Evolutionary conservation across 495 filamentous ascomycete species (phyloP).

Genomic region (Pyrenopolyporus hunteri): DNA sequence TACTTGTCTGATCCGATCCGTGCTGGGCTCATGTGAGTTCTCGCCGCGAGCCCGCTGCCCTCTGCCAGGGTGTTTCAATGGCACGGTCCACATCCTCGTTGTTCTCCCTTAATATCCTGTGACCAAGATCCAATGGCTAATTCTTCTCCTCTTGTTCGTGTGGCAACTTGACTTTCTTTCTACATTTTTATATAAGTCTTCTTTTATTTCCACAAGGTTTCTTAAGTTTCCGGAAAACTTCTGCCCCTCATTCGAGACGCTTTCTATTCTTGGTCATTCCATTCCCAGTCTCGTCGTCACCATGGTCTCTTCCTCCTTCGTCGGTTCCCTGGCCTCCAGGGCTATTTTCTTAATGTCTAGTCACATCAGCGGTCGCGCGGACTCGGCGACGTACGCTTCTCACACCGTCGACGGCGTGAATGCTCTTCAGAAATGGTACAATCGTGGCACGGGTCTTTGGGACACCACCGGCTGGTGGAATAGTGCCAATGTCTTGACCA

Average conservation of each 20-base stretch:
- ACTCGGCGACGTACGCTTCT: slow-evolving; percentile 36
- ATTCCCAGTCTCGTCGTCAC: background rate
- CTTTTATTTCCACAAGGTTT: too few species aligned
- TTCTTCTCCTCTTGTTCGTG: slow-evolving; percentile 11
- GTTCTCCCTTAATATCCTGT: slow-evolving; percentile 33
- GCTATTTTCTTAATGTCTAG: slow-evolving; percentile 46
- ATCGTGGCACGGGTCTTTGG: slow-evolving; percentile 66
- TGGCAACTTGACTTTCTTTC: slow-evolving; percentile 22
- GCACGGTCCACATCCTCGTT: slow-evolving; percentile 28
- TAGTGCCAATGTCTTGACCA: slow-evolving; percentile 70
- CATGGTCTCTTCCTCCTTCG: slow-evolving; percentile 43
- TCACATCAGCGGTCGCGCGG: slow-evolving; percentile 27
- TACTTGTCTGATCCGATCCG: slow-evolving; percentile 20
- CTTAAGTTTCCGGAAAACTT: slow-evolving; percentile 38
- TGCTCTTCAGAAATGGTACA: slow-evolving; percentile 69
- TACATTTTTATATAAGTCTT: slow-evolving; percentile 21
- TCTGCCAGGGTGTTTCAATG: slow-evolving; percentile 1
- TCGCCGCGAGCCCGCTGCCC: slow-evolving; percentile 8
- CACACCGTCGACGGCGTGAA: slow-evolving; percentile 55
- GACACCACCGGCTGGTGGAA: slow-evolving; percentile 78
- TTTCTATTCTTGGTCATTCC: slow-evolving; percentile 6
- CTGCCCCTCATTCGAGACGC: slow-evolving; percentile 21
- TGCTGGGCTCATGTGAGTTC: slow-evolving; percentile 32
- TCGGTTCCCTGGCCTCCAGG: slow-evolving; percentile 48
- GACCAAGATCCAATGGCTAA: slow-evolving; percentile 20